phyloP scores from a whole-genome alignment of 129 eudicot species.

The Oenanthe sinensis region DNA sequence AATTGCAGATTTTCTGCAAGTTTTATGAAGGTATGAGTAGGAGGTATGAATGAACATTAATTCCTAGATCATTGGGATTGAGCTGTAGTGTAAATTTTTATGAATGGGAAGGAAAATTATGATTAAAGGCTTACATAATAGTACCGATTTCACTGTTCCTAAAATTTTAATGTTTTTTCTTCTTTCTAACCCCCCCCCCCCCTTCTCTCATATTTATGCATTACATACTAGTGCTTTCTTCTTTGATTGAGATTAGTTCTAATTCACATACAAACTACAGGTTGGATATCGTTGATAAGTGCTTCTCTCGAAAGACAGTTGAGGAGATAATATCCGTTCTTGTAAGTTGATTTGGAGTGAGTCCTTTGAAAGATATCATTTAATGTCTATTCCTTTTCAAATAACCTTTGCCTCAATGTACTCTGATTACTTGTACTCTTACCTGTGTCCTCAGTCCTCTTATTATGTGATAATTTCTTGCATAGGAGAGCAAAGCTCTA shows the following conservation, averaged over 20 bases:
- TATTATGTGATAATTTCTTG: neutral
- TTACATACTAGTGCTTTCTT: neutral
- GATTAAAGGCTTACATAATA: neutral
- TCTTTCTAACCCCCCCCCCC: too few species aligned
- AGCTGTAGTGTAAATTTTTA: neutral
- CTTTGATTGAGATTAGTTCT: neutral
- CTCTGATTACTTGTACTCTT: conserved; percentile 4
- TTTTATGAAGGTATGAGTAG: neutral
- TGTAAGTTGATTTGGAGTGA: conserved; percentile 37
- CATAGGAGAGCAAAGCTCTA: conserved; percentile 57
- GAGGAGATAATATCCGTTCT: conserved; percentile 75
- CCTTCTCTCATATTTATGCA: neutral
- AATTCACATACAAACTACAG: conserved; percentile 21
- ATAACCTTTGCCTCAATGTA: neutral
- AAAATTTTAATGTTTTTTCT: too few species aligned
- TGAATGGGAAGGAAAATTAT: neutral
- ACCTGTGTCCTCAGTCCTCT: neutral
- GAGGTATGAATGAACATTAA: neutral
- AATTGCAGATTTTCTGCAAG: neutral
- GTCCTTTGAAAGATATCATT: neutral
- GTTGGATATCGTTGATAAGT: conserved; percentile 53
- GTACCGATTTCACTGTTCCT: neutral
- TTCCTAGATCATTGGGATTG: neutral
- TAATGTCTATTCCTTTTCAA: neutral
- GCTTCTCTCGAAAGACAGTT: conserved; percentile 73